A percentile compares a stretch with the other conserved stretches of the same genome.
phyloP scores from a whole-genome alignment of 2,329 filamentous ascomycete genomes.

The Scedosporium dehoogii region DNA sequence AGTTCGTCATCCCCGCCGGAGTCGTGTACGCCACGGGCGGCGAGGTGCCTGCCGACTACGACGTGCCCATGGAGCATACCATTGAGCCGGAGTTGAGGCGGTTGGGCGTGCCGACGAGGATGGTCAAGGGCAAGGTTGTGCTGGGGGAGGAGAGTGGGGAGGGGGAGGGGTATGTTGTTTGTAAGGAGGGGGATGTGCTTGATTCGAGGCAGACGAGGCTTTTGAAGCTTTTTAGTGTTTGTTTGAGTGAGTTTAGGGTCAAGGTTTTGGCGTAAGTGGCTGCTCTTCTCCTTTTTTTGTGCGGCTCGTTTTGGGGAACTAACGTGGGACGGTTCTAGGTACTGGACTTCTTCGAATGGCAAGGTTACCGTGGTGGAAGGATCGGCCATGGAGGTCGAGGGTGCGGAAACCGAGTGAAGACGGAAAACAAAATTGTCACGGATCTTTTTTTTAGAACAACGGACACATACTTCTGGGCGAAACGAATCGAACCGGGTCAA shows the following conservation, averaged over 20 bases:
- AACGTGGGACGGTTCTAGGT: constrained; percentile 24
- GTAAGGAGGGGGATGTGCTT: constrained; percentile 72
- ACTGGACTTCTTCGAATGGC: constrained; percentile 51
- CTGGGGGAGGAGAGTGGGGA: constrained; percentile 49
- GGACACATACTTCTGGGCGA: background rate
- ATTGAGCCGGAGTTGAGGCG: constrained; percentile 85
- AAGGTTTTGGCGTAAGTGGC: constrained; percentile 58
- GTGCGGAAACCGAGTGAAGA: background rate
- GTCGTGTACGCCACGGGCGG: constrained; percentile 71
- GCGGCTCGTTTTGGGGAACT: constrained; percentile 7
- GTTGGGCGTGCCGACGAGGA: constrained; percentile 78
- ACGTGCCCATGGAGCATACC: constrained; percentile 78
- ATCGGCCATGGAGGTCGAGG: constrained; percentile 20
- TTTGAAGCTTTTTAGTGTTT: constrained; percentile 87
- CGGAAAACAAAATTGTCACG: background rate
- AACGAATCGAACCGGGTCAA: background rate
- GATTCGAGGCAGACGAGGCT: constrained; percentile 89
- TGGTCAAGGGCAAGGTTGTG: constrained; percentile 81
- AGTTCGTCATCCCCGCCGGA: constrained; percentile 75
- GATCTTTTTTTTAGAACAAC: too few species aligned
- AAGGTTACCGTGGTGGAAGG: constrained; percentile 47
- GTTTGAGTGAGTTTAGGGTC: constrained; percentile 83
- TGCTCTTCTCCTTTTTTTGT: background rate
- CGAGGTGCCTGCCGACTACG: constrained; percentile 68
- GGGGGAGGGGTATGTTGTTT: constrained; percentile 60